Evolutionary conservation across 177 flowering plant genomes (phyloP), one percentile per base, ranked within the genome.

Genomic region (Tripterygium wilfordii): DNA sequence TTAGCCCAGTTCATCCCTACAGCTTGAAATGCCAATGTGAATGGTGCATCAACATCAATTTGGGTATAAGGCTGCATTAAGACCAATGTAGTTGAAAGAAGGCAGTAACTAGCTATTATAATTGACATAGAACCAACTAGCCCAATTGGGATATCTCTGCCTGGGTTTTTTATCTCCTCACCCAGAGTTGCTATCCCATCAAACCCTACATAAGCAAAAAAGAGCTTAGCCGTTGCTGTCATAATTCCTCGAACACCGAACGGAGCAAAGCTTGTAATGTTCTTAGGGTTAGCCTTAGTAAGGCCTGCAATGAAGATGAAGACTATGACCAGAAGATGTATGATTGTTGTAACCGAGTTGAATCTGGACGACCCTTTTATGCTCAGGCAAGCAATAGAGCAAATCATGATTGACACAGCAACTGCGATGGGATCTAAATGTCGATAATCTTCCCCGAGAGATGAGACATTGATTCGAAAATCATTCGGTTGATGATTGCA

Each of bases 301-400:
- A 76, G 61, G 2, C 83, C 86, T 2, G 65, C 70, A 5, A 72
- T 38, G 31, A 80, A 36, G 61, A 80, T 75, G 72, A 80, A 80
- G 24, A 62, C 6, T 25, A 77, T 52, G 37, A 77, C 65, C 0
- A 43, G 22, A 0, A 74, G n/a, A 44, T 77, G 76, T 19, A 70
- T 10, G 2, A 77, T 38, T 4, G 72, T 57, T 0, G 80, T 70
- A 3, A 71, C 5, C 39, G 56, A 76, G 49, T 76, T 79, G 56
- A 79, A 55, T 5, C 75, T 53, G 0, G 82, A 76, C 0, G 82
- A 70, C 10, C 77, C 79, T 29, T 73, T 79, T 0, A 64, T 76
- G 60, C 81, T 73, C 3, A 49, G 17, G 10, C 53, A 58, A 3
- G 82, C 84, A 15, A 57, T 10, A 24, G 62, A 8, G 16, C 75